phyloP scores from a whole-genome alignment of 2,329 filamentous ascomycete genomes.

The Arthrinium puccinioides region DNA sequence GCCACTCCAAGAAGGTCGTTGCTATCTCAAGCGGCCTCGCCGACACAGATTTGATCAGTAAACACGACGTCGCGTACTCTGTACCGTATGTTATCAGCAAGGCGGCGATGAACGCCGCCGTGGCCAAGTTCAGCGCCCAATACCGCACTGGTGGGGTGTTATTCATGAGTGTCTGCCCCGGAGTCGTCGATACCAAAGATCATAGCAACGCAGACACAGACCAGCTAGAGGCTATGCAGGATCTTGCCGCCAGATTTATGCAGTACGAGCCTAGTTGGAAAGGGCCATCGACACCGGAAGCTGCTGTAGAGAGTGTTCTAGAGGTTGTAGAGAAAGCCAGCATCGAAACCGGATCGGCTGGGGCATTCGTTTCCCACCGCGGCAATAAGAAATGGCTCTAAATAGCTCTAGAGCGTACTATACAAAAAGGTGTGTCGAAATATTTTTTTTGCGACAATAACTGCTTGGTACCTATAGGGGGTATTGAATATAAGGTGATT shows the following conservation, averaged over 20 bases:
- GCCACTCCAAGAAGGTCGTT: conserved; percentile 27
- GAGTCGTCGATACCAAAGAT: conserved; percentile 35
- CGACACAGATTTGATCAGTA: conserved; percentile 38
- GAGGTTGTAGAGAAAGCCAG: conserved; percentile 17
- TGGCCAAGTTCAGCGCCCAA: conserved; percentile 45
- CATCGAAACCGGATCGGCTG: conserved; percentile 18
- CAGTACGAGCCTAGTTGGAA: conserved; percentile 16
- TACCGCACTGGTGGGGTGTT: conserved; percentile 42
- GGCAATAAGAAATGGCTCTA: conserved; percentile 47
- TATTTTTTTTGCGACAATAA: too few relatives aligned
- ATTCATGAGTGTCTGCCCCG: conserved; percentile 44
- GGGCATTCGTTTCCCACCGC: conserved; percentile 45
- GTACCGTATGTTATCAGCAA: conserved; percentile 26
- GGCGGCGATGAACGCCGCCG: conserved; percentile 34
- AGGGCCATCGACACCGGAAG: conserved; percentile 13
- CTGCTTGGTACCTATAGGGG: too few relatives aligned
- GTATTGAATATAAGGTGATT: too few relatives aligned
- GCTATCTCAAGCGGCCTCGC: conserved; percentile 38
- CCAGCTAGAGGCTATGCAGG: neutral
- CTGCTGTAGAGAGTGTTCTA: conserved; percentile 11
- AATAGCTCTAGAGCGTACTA: too few relatives aligned
- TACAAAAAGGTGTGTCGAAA: too few relatives aligned
- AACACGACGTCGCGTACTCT: conserved; percentile 10
- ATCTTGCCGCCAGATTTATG: conserved; percentile 11
- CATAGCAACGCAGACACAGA: neutral